Percentiles rank a stretch among this genome's conserved stretches.
These are phyloP conservation scores for Plantago ovata DNA, from an alignment of 257 asterid species.

Conservation along the genomic window DNA sequence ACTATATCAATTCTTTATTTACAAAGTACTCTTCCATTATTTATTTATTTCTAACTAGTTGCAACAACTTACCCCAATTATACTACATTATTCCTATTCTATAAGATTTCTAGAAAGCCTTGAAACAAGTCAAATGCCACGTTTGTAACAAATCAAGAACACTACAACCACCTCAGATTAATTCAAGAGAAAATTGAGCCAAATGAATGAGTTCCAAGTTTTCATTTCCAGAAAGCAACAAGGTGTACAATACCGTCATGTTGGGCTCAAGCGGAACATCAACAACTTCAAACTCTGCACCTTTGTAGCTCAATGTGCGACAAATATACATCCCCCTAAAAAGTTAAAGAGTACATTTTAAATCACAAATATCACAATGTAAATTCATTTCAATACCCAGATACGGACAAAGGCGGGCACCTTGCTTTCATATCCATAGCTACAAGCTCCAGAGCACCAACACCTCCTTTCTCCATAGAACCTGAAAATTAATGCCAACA, in stretches of 20 bases:
- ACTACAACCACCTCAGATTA: too few species aligned
- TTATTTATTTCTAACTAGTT: too few species aligned
- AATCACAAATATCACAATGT: slow-evolving; percentile 19
- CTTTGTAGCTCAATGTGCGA: slow-evolving; percentile 96
- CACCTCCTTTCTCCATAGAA: slow-evolving; percentile 96
- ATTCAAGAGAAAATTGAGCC: neutral
- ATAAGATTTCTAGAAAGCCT: too few species aligned
- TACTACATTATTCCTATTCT: too few species aligned
- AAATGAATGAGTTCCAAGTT: neutral
- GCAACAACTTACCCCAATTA: too few species aligned
- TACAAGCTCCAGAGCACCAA: slow-evolving; percentile 99
- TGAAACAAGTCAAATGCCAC: too few species aligned
- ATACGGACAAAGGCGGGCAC: slow-evolving; percentile 31
- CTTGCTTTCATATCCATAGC: slow-evolving; percentile 99
- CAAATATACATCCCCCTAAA: slow-evolving; percentile 99
- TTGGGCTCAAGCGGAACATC: slow-evolving; percentile 77
- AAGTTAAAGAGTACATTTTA: slow-evolving; percentile 16
- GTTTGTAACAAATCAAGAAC: too few species aligned
- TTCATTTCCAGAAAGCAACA: slow-evolving; percentile 17
- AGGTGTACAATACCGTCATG: slow-evolving; percentile 60
- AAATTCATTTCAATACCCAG: slow-evolving; percentile 12
- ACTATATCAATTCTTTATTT: too few species aligned
- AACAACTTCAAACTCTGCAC: slow-evolving; percentile 93
- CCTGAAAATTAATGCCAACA: slow-evolving; percentile 34
- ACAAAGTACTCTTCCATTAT: too few species aligned